Evolutionary conservation across 371 early-diverging fungal species (phyloP), one percentile per base, ranked within the genome.

Genomic region (Dentiscutata heterogama): DNA sequence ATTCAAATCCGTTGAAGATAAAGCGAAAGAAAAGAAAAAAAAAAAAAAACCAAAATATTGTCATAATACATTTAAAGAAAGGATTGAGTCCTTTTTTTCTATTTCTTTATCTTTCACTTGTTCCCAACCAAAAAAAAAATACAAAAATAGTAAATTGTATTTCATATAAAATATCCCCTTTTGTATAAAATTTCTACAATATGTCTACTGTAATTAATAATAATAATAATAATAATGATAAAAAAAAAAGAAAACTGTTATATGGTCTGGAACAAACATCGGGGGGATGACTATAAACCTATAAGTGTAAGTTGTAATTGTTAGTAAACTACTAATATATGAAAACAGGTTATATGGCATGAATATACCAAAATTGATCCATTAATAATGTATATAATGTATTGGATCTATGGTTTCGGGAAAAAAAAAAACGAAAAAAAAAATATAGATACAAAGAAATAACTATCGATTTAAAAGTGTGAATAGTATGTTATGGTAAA

Each of bases 391-490:
- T 27, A 65, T 35, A 70, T 39, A 39, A 22, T 35, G 20, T 39
- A 39, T 42, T 42, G 70, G 70, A 70, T 70, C 70, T 70, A 70
- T 70, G 39, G 46, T 46, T 70, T 70, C 70, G 20, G 39, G 39
- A 42, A 18, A 22, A 67, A 31, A 70, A 70, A 58, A 58, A 58
- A 58, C 22, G 22, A n/a, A 42, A n/a, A n/a, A 42, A n/a, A 70
- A 70, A 70, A 70, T 70, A 70, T 70, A 70, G 70, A 70, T 70
- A 70, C 70, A 70, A 70, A 70, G 70, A 70, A 70, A 22, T 11
- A 70, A 65, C 35, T 65, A 65, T 31, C 18, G 13, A 27, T 64
- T 67, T 58, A n/a, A n/a, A 56, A 58, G 22, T 46, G 14, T 58
- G 18, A 14, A n/a, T 7, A 58, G 22, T 58, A 22, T 58, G 58